A percentile compares a stretch with the other conserved stretches of the same genome.
These are phyloP conservation scores for Leptographium lundbergii DNA, from an alignment of 2,329 filamentous ascomycete species.

Conservation along the genomic window DNA sequence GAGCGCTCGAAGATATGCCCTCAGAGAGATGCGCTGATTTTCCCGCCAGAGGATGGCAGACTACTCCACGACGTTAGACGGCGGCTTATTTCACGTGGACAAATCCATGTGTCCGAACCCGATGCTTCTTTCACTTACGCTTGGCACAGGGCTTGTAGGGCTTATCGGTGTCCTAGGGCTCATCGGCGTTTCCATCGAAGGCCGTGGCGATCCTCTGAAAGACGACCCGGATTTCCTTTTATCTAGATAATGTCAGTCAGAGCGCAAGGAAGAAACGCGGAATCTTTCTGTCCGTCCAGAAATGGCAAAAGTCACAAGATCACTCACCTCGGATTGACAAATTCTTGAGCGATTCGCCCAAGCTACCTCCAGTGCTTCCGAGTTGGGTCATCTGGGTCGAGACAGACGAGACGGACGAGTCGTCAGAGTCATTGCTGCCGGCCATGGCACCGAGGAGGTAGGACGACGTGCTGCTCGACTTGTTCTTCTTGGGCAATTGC, in stretches of 20 bases:
- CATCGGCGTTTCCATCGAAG: conserved; percentile 28
- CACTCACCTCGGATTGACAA: conserved; percentile 29
- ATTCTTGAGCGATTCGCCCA: conserved; percentile 23
- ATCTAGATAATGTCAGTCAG: conserved; percentile 4
- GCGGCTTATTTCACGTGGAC: too few relatives aligned
- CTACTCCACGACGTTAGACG: background rate
- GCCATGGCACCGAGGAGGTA: conserved; percentile 38
- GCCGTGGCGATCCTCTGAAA: conserved; percentile 26
- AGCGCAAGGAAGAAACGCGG: background rate
- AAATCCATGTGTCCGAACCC: conserved; percentile 13
- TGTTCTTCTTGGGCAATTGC: conserved; percentile 84
- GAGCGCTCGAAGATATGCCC: conserved; percentile 79
- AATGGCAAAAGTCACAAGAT: background rate
- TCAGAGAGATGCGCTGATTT: conserved; percentile 78
- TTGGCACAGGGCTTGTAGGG: background rate
- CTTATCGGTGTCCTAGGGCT: conserved; percentile 12
- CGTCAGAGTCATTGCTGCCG: conserved; percentile 58
- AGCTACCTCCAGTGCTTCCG: conserved; percentile 15
- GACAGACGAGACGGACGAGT: conserved; percentile 66
- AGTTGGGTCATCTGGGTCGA: conserved; percentile 50
- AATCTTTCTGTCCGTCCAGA: background rate
- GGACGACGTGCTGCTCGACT: conserved; percentile 56
- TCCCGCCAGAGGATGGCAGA: conserved; percentile 64
- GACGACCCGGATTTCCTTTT: conserved; percentile 25
- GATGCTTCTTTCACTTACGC: background rate